A percentile compares a stretch with the other conserved stretches of the same genome.
Evolutionary conservation across 768 basidiomycete species (phyloP).

Genomic region (Leccinum olivaceopallidum): DNA sequence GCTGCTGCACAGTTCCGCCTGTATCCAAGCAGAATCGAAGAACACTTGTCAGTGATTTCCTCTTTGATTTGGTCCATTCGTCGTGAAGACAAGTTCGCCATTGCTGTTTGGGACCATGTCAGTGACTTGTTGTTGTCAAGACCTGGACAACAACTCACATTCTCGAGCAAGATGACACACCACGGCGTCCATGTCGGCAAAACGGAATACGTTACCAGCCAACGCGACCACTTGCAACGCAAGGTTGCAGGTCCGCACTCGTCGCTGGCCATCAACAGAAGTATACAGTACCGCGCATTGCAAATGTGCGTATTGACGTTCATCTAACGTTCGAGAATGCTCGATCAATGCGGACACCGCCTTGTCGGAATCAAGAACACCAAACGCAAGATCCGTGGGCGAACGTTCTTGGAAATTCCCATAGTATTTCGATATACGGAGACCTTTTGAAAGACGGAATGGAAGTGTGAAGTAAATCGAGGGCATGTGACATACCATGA

Average conservation of each 20-base stretch:
- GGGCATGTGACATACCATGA: conserved; percentile 51
- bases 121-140: neutral
- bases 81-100: conserved; percentile 58
- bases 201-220: conserved; percentile 90
- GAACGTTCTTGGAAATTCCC: conserved; percentile 74
- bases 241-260: conserved; percentile 87
- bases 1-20: conserved; percentile 85
- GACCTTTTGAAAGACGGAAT: conserved; percentile 40
- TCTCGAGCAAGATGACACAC: conserved; percentile 74
- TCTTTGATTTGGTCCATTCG: conserved; percentile 79
- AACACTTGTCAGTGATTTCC: conserved; percentile 80
- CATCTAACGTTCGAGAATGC: conserved; percentile 67
- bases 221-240: conserved; percentile 77
- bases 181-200: conserved; percentile 86
- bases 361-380: conserved; percentile 79
- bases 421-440: conserved; percentile 63
- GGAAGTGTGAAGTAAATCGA: conserved; percentile 7
- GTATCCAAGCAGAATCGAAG: conserved; percentile 81
- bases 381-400: conserved; percentile 75
- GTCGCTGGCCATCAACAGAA: conserved; percentile 67
- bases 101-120: conserved; percentile 47
- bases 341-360: conserved; percentile 74
- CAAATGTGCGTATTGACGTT: conserved; percentile 71
- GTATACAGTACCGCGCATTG: conserved; percentile 93
- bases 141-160: conserved; percentile 47